Evolutionary conservation across 2,329 filamentous ascomycete genomes (phyloP).

Genomic region (Ophiostoma australiae): DNA sequence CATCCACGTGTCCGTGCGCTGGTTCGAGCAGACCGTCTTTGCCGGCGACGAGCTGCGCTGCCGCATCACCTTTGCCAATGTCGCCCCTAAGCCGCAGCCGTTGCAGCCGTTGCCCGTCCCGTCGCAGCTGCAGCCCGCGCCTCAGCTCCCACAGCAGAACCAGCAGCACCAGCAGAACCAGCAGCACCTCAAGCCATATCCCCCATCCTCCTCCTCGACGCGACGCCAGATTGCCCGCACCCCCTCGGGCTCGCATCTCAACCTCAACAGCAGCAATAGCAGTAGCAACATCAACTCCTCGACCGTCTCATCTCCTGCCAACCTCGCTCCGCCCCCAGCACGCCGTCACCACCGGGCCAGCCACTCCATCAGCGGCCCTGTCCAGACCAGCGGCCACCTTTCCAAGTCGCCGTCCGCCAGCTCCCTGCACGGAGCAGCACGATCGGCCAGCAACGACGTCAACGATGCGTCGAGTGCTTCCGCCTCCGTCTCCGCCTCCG

Average conservation of each 20-base stretch:
- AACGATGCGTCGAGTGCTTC: background rate
- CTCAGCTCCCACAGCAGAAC: background rate
- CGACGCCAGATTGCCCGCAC: slow-evolving; percentile 9
- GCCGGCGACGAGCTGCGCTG: slow-evolving; percentile 94
- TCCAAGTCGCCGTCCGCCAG: slow-evolving; percentile 4
- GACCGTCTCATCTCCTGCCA: slow-evolving; percentile 14
- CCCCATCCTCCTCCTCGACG: slow-evolving; percentile 15
- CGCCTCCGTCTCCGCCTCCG: background rate
- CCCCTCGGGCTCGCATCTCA: slow-evolving; percentile 8
- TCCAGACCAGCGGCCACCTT: background rate
- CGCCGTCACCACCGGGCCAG: slow-evolving; percentile 26
- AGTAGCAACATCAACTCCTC: background rate
- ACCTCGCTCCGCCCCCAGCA: slow-evolving; percentile 18
- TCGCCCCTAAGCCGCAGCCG: slow-evolving; percentile 40
- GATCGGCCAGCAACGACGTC: background rate
- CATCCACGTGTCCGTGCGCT: slow-evolving; percentile 92
- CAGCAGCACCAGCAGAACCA: background rate
- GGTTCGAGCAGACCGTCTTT: slow-evolving; percentile 91
- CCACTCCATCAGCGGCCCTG: slow-evolving; percentile 27
- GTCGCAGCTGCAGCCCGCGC: background rate
- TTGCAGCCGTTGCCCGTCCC: background rate
- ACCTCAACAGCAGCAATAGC: background rate
- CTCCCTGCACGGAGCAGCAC: background rate
- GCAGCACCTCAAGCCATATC: slow-evolving; percentile 11
- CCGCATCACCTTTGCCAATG: slow-evolving; percentile 93